Evolutionary conservation across 441 rosid genomes (phyloP).

Genomic region (Breynia disticha): DNA sequence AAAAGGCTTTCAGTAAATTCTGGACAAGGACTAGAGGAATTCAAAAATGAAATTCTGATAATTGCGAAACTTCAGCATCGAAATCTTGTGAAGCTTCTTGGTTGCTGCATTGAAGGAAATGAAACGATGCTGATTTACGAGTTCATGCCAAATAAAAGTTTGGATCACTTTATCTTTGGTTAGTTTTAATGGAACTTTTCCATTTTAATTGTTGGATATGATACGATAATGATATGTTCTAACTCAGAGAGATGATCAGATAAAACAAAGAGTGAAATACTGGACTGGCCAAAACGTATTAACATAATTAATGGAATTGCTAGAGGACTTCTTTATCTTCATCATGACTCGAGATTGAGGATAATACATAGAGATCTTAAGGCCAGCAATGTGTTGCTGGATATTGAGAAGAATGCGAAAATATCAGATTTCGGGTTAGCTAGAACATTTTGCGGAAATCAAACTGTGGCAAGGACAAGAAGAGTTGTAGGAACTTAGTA

Average conservation of each 20-base stretch:
- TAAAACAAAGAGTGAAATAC: neutral
- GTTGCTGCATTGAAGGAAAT: conserved; percentile 28
- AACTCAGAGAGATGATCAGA: too few relatives aligned
- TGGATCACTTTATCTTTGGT: conserved; percentile 35
- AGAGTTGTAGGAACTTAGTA: too few relatives aligned
- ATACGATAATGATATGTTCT: too few relatives aligned
- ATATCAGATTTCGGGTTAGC: too few relatives aligned
- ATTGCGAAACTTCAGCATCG: conserved; percentile 37
- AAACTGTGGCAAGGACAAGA: too few relatives aligned
- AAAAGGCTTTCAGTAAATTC: conserved; percentile 36
- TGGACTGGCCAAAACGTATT: conserved; percentile 24
- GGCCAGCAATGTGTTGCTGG: too few relatives aligned
- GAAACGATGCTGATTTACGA: conserved; percentile 38
- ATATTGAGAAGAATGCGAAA: too few relatives aligned
- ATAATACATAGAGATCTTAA: too few relatives aligned
- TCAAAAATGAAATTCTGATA: conserved; percentile 31
- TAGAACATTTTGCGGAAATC: too few relatives aligned
- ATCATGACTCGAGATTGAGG: conserved; percentile 30
- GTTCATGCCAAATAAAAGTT: conserved; percentile 33
- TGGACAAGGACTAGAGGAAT: conserved; percentile 37
- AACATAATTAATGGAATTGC: conserved; percentile 28
- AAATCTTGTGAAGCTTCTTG: conserved; percentile 32
- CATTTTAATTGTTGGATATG: too few relatives aligned
- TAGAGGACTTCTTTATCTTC: conserved; percentile 30
- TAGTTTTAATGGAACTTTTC: too few relatives aligned